Conservation (phyloP, 2,329 filamentous ascomycete genomes). For the Exophiala phaeomuriformis region DNA sequence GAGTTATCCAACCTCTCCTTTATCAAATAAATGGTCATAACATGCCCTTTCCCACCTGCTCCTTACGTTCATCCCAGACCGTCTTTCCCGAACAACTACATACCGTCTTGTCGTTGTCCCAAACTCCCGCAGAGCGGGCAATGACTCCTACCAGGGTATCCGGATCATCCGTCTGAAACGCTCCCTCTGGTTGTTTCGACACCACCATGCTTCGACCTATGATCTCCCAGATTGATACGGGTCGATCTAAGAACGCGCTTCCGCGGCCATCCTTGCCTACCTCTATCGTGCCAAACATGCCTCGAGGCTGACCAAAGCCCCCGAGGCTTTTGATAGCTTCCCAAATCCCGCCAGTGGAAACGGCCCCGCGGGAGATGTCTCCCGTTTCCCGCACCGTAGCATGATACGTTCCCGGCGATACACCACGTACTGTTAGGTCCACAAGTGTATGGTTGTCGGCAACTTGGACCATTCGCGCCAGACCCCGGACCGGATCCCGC, state of each 20-base stretch:
- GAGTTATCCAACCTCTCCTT: not conserved
- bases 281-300: slow-evolving; percentile 65
- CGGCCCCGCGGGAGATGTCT: slow-evolving; percentile 76
- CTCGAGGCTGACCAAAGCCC: slow-evolving; percentile 43
- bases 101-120: slow-evolving; percentile 98
- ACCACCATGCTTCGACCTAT: slow-evolving; percentile 91
- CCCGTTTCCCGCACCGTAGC: slow-evolving; percentile 81
- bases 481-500: slow-evolving; percentile 65
- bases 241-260: slow-evolving; percentile 69
- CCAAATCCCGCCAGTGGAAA: slow-evolving; percentile 79
- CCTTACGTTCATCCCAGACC: slow-evolving; percentile 91
- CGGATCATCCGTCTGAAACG: slow-evolving; percentile 63
- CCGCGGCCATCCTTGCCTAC: slow-evolving; percentile 71
- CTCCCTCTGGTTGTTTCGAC: slow-evolving; percentile 57
- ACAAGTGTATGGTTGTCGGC: slow-evolving; percentile 69
- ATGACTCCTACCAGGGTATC: slow-evolving; percentile 89
- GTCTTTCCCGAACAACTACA: slow-evolving; percentile 98
- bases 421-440: slow-evolving; percentile 77
- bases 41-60: slow-evolving; percentile 87
- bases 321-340: slow-evolving; percentile 43
- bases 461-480: slow-evolving; percentile 92
- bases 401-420: slow-evolving; percentile 71
- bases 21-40: slow-evolving; percentile 46
- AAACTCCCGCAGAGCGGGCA: slow-evolving; percentile 90
- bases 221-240: slow-evolving; percentile 88